These are phyloP conservation scores for Athelia psychrophila DNA, from an alignment of 1,284 basidiomycete genomes.

Conservation along the genomic window DNA sequence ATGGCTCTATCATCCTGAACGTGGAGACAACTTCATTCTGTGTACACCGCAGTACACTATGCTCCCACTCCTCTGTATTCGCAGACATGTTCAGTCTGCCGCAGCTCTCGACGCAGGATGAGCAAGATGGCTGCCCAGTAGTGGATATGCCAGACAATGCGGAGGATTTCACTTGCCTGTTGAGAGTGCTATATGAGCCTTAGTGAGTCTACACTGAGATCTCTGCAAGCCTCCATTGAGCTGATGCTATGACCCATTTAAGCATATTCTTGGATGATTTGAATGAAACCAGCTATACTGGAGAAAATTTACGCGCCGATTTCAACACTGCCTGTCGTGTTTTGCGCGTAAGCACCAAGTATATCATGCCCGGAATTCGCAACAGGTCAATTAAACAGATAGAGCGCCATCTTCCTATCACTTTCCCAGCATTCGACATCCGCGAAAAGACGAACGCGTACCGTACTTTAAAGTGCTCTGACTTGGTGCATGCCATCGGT, in stretches of 20 bases:
- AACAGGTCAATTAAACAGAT: too few species aligned
- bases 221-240: background rate
- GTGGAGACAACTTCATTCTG: slow-evolving; percentile 17
- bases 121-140: slow-evolving; percentile 15
- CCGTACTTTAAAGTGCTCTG: too few species aligned
- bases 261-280: background rate
- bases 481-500: too few species aligned
- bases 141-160: slow-evolving; percentile 15
- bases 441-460: too few species aligned
- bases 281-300: too few species aligned
- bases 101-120: slow-evolving; percentile 11
- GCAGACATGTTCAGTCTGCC: slow-evolving; percentile 20
- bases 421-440: too few species aligned
- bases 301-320: background rate
- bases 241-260: background rate
- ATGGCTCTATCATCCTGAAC: slow-evolving; percentile 17
- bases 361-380: background rate
- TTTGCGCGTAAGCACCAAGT: background rate
- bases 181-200: slow-evolving; percentile 19
- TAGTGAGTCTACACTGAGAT: slow-evolving; percentile 13
- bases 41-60: slow-evolving; percentile 16
- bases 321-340: background rate
- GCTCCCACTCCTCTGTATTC: slow-evolving; percentile 15
- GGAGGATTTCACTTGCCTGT: slow-evolving; percentile 15
- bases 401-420: too few species aligned